Evolutionary conservation across 106 monocot genomes (phyloP), one percentile per base, ranked within the genome.

Genomic region (Apostasia shenzhenica): DNA sequence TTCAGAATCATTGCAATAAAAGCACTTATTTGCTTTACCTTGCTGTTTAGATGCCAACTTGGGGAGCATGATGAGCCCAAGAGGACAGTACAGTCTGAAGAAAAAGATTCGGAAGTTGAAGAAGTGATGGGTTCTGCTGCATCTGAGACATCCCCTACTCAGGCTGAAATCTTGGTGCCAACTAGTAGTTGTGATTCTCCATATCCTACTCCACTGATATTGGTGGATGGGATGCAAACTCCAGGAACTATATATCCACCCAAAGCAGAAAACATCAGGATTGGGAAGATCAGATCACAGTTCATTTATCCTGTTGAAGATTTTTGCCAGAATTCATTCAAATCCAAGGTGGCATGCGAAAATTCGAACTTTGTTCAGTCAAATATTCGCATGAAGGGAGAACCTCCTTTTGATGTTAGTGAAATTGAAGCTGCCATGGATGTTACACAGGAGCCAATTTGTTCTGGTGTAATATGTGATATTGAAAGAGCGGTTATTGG

Each of bases 401-500:
- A 26, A 26, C 26, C 26, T 26, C 40, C 49, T 2, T 48, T 4
- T 12, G 40, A 3, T 41, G 57, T 1, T 52, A 60, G 7, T 59
- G 14, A 14, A 71, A 74, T 66, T 64, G 66, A 71, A 67, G 55
- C 26, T 59, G 41, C 41, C 14, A 46, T 66, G 13, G 63, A 69
- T 57, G n/a, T 63, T 13, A 63, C 12, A 45, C 69, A 60, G 13
- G 83, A 78, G 41, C 75, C 26, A 42, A 81, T 81, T 14, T 60
- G 75, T 54, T 85, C 78, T 57, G 67, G 67, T 38, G 82, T 70
- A 49, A 87, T 79, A 53, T 69, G 76, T 45, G 48, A 81, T 67
- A 70, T 8, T n/a, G 92, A 97, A 43, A 84, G 86, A 10, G 87
- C 95, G 14, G 92, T 92, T 41, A 78, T 92, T 57, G 92, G 92